These are phyloP conservation scores for Tubosaeta brunneosetosa DNA, from an alignment of 768 basidiomycete species.

Conservation along the genomic window DNA sequence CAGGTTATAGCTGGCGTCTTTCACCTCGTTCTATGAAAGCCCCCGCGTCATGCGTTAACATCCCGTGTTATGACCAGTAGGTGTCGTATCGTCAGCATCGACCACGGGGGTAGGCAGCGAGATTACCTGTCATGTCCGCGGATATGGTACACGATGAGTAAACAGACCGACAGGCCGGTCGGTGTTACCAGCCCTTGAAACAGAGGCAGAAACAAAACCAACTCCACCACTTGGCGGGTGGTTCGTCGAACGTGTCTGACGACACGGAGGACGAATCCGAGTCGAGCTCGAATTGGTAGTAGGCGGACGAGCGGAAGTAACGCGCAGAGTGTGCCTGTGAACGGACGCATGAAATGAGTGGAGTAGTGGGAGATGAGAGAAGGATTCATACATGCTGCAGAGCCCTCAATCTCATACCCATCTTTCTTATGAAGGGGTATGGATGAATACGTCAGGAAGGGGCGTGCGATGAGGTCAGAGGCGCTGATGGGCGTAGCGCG, in stretches of 20 bases:
- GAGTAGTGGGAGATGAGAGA: not conserved
- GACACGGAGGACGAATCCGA: constrained; percentile 24
- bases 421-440: not conserved
- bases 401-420: constrained; percentile 6
- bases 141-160: constrained; percentile 1
- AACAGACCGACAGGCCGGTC: constrained; percentile 3
- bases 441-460: not conserved
- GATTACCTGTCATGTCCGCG: constrained; percentile 5
- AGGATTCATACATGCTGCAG: constrained; percentile 8
- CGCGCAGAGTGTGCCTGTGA: constrained; percentile 3
- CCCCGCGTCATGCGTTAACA: not conserved
- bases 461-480: not conserved
- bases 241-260: constrained; percentile 22
- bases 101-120: not conserved
- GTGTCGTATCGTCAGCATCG: not conserved
- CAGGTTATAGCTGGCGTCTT: not conserved
- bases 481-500: not conserved
- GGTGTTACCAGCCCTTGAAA: constrained; percentile 23
- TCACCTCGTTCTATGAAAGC: not conserved
- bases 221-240: constrained; percentile 19
- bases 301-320: constrained; percentile 8
- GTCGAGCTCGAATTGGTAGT: constrained; percentile 24
- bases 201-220: constrained; percentile 14
- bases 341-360: not conserved
- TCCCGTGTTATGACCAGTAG: not conserved